Conservation (phyloP, 164 flowering plant species). For the Sedum album region DNA sequence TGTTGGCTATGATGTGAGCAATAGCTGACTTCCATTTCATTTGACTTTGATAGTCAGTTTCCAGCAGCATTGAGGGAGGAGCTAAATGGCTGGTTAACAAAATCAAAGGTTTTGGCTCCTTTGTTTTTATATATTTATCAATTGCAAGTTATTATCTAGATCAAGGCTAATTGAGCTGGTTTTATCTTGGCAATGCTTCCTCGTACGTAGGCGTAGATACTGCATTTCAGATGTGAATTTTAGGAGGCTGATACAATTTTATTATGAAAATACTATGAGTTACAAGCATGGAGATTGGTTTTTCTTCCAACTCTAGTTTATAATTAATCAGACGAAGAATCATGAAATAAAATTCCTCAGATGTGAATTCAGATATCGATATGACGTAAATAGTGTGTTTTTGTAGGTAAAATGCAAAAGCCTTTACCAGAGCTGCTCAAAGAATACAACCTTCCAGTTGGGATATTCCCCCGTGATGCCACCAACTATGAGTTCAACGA, state of each 20-base stretch:
- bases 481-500: constrained; percentile 13
- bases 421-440: constrained; percentile 22
- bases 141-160: neutral
- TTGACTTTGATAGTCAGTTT: neutral
- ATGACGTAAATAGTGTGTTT: neutral
- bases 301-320: too few relatives aligned
- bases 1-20: too few relatives aligned
- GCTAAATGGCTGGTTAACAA: neutral
- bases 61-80: neutral
- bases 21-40: neutral
- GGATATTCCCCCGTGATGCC: constrained; percentile 37
- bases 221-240: too few relatives aligned
- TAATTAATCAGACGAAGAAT: too few relatives aligned
- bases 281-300: too few relatives aligned
- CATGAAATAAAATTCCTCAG: too few relatives aligned
- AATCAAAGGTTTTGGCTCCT: neutral
- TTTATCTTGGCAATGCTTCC: too few relatives aligned
- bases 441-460: constrained; percentile 63
- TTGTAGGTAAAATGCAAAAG: constrained; percentile 77
- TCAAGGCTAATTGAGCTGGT: too few relatives aligned
- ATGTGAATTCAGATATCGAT: neutral
- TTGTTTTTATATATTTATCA: neutral
- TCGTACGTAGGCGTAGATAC: too few relatives aligned
- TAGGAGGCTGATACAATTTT: too few relatives aligned
- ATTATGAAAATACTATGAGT: too few relatives aligned